Evolutionary conservation across 495 filamentous ascomycete species (phyloP), one percentile per base, ranked within the genome.

Genomic region (Daldinia concentrica): DNA sequence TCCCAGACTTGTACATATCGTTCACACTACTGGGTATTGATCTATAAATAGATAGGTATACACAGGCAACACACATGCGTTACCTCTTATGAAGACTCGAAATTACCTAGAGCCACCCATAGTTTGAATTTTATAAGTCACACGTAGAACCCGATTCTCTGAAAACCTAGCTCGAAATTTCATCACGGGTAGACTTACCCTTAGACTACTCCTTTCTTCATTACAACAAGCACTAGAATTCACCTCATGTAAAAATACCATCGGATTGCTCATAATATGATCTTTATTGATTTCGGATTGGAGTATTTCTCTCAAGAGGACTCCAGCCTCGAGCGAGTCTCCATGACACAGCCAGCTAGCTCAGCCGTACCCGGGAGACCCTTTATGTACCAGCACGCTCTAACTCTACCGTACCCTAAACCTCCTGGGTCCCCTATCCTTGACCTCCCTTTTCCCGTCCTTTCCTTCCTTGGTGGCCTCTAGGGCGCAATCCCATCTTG

Each of bases 231-330:
- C n/a, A 45, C 41, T 4, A 6, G 5, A 45, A 6, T 19, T 45
- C 41, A 45, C 41, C 8, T 19, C 11, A 22, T 17, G 8, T 9
- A 36, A 36, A 36, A 36, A 29, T 0, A 9, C 26, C 11, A n/a
- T 54, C 8, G 24, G 39, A 27, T 59, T 45, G 45, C 52, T 59
- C n/a, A 52, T 52, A 19, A n/a, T 29, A 30, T 30, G 50, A 14
- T 51, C 39, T 17, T 64, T 29, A 58, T 72, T 61, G 43, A 58
- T 62, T 58, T 67, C 65, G 26, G 69, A 72, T 72, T 58, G 69
- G 69, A 64, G 69, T 68, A 12, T 64, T 72, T 62, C 69, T 68
- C 69, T 72, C 69, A 64, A 72, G 59, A 68, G 69, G 64, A 50
- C 59, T 58, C 69, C 60, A 64, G 64, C 69, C 69, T 72, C 69